A percentile compares a stretch with the other conserved stretches of the same genome.
These are phyloP conservation scores for Pholiota conissans DNA, from an alignment of 768 basidiomycete species.

Conservation along the genomic window DNA sequence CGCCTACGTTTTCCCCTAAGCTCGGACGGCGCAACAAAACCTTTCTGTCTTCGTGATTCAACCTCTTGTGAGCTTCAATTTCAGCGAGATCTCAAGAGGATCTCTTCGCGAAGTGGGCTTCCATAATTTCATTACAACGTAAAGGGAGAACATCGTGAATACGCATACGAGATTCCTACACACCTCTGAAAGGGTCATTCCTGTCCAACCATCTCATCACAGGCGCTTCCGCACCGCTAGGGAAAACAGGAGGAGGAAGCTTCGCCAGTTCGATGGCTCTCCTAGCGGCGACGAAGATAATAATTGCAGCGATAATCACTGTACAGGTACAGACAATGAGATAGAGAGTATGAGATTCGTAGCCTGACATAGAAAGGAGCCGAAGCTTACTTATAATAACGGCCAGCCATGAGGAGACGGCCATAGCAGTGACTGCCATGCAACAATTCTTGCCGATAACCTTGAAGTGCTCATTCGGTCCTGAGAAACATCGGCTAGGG, in stretches of 20 bases:
- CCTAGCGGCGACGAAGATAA: constrained; percentile 25
- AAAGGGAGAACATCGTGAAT: background rate
- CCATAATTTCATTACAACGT: background rate
- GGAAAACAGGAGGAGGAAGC: constrained; percentile 29
- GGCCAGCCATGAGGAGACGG: constrained; percentile 26
- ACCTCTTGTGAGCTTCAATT: no score
- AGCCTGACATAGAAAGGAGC: background rate
- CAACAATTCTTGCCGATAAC: constrained; percentile 24
- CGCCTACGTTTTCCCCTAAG: no score
- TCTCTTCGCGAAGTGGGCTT: no score
- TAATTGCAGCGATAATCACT: constrained; percentile 27
- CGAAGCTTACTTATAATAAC: constrained; percentile 25
- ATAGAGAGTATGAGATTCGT: no score
- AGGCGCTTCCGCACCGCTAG: constrained; percentile 24
- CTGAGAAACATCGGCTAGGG: constrained; percentile 25
- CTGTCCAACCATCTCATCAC: constrained; percentile 32
- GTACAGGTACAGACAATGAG: no score
- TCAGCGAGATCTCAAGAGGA: no score
- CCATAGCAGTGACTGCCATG: constrained; percentile 27
- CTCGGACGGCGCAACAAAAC: no score
- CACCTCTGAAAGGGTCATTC: constrained; percentile 30
- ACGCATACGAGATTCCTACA: constrained; percentile 5
- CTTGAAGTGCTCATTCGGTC: constrained; percentile 22
- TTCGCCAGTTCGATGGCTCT: constrained; percentile 25
- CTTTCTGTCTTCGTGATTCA: no score